Percentiles rank a stretch among this genome's conserved stretches.
Evolutionary conservation across 2,329 filamentous ascomycete species (phyloP).

Genomic region (Fusarium sp.): DNA sequence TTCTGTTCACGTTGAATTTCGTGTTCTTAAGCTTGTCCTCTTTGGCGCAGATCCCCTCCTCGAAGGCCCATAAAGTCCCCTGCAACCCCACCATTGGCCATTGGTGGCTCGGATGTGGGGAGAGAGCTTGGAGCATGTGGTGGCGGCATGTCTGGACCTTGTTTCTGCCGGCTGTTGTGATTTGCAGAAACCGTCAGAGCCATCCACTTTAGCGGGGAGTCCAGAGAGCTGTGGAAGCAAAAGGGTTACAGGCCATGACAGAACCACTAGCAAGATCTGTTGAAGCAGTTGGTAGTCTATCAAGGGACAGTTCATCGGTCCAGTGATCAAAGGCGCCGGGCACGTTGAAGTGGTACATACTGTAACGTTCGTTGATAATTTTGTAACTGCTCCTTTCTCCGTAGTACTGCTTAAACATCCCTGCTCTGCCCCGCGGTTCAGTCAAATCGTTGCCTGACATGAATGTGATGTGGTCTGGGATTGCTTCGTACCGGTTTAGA

Average conservation of each 20-base stretch:
- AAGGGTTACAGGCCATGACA: slow-evolving; percentile 21
- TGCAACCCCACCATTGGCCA: slow-evolving; percentile 34
- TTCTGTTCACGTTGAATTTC: slow-evolving; percentile 2
- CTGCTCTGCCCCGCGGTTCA: slow-evolving; percentile 23
- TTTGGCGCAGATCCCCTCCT: slow-evolving; percentile 19
- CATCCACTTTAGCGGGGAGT: slow-evolving; percentile 36
- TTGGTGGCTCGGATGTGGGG: slow-evolving; percentile 39
- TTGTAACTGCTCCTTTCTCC: background rate
- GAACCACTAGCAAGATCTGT: slow-evolving; percentile 16
- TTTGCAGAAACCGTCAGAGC: slow-evolving; percentile 35
- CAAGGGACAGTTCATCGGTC: background rate
- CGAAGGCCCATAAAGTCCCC: background rate
- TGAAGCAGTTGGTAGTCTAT: background rate
- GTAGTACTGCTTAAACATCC: slow-evolving; percentile 4
- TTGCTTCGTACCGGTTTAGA: slow-evolving; percentile 26
- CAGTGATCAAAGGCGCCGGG: background rate
- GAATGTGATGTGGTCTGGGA: slow-evolving; percentile 6
- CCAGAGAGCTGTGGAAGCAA: slow-evolving; percentile 26
- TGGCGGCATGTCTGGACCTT: slow-evolving; percentile 32
- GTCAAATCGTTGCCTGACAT: background rate
- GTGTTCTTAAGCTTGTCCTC: slow-evolving; percentile 23
- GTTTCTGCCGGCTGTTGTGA: slow-evolving; percentile 35
- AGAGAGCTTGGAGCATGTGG: slow-evolving; percentile 35
- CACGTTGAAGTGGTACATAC: background rate
- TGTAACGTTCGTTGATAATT: background rate